These are phyloP conservation scores for Talaromyces sp. DNA, from an alignment of 2,329 filamentous ascomycete genomes.

Conservation along the genomic window DNA sequence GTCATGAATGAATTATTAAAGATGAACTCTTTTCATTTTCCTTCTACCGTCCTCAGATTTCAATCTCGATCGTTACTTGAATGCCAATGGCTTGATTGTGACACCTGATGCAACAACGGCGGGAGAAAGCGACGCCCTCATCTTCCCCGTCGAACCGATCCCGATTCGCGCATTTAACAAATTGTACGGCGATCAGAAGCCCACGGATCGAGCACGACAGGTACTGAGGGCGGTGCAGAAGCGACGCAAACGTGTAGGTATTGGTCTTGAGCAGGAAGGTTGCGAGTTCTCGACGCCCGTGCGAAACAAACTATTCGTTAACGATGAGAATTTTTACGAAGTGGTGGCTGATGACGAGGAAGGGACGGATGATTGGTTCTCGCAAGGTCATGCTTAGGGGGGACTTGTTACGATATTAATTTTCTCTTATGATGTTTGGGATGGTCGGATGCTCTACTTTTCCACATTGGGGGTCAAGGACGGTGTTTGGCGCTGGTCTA, in stretches of 20 bases:
- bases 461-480: neutral
- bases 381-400: neutral
- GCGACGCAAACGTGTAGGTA: conserved; percentile 49
- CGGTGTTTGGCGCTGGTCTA: neutral
- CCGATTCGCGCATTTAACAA: conserved; percentile 39
- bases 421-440: neutral
- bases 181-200: conserved; percentile 37
- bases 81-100: conserved; percentile 44
- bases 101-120: conserved; percentile 39
- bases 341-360: conserved; percentile 14
- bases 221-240: conserved; percentile 43
- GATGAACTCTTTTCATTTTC: conserved; percentile 6
- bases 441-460: neutral
- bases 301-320: conserved; percentile 46
- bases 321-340: conserved; percentile 47
- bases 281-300: conserved; percentile 50
- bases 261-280: conserved; percentile 51
- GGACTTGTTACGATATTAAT: neutral
- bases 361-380: conserved; percentile 8
- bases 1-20: conserved; percentile 14
- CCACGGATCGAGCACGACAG: conserved; percentile 44
- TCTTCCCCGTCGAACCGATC: conserved; percentile 32
- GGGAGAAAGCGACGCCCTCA: conserved; percentile 28
- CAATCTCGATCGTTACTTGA: conserved; percentile 44
- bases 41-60: conserved; percentile 22